Evolutionary conservation across 2,329 filamentous ascomycete species (phyloP).

Genomic region (Geosmithia morbida): DNA sequence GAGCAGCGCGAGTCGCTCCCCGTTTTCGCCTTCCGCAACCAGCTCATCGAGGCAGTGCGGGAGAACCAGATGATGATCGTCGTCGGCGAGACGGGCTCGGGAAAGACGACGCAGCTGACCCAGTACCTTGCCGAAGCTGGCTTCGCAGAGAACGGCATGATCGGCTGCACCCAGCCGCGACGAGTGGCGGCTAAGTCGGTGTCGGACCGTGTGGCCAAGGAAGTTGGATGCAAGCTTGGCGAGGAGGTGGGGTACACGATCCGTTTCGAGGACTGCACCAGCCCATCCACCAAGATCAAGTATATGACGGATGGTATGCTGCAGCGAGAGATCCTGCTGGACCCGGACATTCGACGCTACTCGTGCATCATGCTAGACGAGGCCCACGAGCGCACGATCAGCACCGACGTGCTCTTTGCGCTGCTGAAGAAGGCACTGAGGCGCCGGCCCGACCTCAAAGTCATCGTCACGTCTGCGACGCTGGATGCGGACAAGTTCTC

Average conservation of each 20-base stretch:
- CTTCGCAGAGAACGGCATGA: slow-evolving; percentile 74
- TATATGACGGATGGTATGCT: slow-evolving; percentile 99
- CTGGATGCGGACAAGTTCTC: slow-evolving; percentile 97
- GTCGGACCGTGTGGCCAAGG: slow-evolving; percentile 89
- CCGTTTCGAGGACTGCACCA: slow-evolving; percentile 90
- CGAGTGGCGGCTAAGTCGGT: slow-evolving; percentile 97
- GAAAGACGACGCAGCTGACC: slow-evolving; percentile 92
- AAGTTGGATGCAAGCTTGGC: slow-evolving; percentile 82
- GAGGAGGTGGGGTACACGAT: slow-evolving; percentile 95
- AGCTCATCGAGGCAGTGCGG: slow-evolving; percentile 73
- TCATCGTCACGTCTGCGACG: slow-evolving; percentile 94
- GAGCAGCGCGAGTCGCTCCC: slow-evolving; percentile 84
- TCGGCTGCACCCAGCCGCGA: slow-evolving; percentile 92
- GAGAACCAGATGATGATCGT: slow-evolving; percentile 91
- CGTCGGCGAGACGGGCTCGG: slow-evolving; percentile 91
- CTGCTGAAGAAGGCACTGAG: slow-evolving; percentile 88
- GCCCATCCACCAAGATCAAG: slow-evolving; percentile 81
- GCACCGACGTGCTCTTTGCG: slow-evolving; percentile 90
- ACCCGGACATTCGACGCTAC: slow-evolving; percentile 78
- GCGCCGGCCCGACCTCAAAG: slow-evolving; percentile 70
- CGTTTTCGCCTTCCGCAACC: slow-evolving; percentile 75
- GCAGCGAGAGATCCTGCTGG: slow-evolving; percentile 84
- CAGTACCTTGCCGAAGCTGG: slow-evolving; percentile 91
- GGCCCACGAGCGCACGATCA: slow-evolving; percentile 91
- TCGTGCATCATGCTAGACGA: slow-evolving; percentile 98